These are phyloP conservation scores for Fistulifera pelliculosa DNA, from an alignment of 108 stramenopile species.

Conservation along the genomic window DNA sequence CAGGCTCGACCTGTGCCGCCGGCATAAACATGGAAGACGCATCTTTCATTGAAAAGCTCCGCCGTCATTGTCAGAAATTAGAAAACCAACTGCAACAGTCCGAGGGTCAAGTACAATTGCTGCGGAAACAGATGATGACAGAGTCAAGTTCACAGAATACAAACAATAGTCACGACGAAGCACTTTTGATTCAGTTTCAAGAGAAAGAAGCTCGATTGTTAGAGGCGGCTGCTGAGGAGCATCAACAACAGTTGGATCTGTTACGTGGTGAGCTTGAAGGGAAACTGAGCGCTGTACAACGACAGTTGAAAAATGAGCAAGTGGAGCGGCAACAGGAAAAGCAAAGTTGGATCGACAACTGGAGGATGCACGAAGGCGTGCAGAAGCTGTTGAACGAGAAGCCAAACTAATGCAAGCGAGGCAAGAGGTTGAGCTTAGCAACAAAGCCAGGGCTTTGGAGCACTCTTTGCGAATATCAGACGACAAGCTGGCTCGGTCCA, in stretches of 20 bases:
- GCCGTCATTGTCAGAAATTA: not conserved
- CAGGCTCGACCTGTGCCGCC: too few species aligned
- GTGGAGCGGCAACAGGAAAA: slow-evolving; percentile 1
- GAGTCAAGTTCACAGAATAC: too few species aligned
- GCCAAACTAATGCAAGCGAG: not conserved
- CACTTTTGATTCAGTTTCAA: not conserved
- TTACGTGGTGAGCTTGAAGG: not conserved
- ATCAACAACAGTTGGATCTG: not conserved
- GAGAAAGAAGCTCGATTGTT: not conserved
- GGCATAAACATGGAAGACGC: too few species aligned
- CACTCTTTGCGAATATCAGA: not conserved
- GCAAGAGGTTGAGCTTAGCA: not conserved
- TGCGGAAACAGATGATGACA: too few species aligned
- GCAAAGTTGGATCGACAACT: not conserved
- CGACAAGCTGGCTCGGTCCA: not conserved
- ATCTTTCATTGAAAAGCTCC: too few species aligned
- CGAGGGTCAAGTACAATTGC: not conserved
- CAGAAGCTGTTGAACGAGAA: not conserved
- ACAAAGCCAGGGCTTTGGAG: not conserved
- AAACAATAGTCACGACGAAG: not conserved
- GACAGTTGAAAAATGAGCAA: slow-evolving; percentile 1
- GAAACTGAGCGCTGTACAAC: not conserved
- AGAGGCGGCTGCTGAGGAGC: not conserved
- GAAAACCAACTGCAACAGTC: not conserved
- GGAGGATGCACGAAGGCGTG: not conserved